Evolutionary conservation across 352 stramenopile genomes (phyloP).

Genomic region (Globisporangium carolinianum): DNA sequence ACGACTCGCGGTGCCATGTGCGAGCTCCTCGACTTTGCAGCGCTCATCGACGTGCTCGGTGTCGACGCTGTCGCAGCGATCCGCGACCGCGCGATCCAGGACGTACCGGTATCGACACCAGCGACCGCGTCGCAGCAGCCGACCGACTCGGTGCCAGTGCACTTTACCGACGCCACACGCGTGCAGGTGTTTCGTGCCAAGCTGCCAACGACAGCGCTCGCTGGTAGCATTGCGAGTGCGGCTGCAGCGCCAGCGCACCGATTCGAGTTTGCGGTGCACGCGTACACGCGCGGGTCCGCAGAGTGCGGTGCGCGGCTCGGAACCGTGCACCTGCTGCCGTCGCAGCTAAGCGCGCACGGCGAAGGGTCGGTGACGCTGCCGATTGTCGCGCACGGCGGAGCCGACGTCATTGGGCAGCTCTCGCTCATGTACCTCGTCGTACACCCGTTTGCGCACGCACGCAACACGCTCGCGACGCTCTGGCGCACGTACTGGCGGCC

Average conservation of each 20-base stretch:
- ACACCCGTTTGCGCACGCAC: slow-evolving; percentile 40
- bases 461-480: slow-evolving; percentile 47
- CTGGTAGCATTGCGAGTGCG: no score
- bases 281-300: slow-evolving; percentile 16
- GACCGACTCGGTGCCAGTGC: background rate
- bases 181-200: slow-evolving; percentile 51
- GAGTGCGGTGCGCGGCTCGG: slow-evolving; percentile 24
- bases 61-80: slow-evolving; percentile 21
- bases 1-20: slow-evolving; percentile 23
- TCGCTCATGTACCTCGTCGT: slow-evolving; percentile 47
- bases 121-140: no score
- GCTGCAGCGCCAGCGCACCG: slow-evolving; percentile 21
- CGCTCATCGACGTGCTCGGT: slow-evolving; percentile 29
- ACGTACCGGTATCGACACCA: background rate
- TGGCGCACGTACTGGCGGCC: slow-evolving; percentile 70
- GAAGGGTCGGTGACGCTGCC: slow-evolving; percentile 51
- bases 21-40: slow-evolving; percentile 29
- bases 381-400: slow-evolving; percentile 21
- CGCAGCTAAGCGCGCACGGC: slow-evolving; percentile 41
- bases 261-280: slow-evolving; percentile 32
- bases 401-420: slow-evolving; percentile 35
- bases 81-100: slow-evolving; percentile 27
- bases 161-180: slow-evolving; percentile 27
- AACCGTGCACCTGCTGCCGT: slow-evolving; percentile 30
- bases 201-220: slow-evolving; percentile 17